Conservation (phyloP, 1,284 basidiomycete genomes). For the Stygiomarasmius scandens region DNA sequence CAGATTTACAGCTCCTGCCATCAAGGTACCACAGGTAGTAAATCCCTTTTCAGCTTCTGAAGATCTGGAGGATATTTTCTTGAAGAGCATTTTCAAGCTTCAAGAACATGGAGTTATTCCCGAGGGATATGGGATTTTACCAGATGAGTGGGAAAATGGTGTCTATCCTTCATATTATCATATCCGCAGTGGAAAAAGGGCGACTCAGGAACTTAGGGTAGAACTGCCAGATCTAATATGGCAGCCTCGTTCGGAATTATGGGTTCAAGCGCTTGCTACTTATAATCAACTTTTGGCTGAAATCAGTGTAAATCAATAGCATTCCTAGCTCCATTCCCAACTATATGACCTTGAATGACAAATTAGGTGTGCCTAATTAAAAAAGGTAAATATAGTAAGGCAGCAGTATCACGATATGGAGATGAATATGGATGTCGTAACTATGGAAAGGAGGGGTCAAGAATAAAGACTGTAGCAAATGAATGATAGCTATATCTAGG, state of each 20-base stretch:
- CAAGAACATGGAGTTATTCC: not conserved
- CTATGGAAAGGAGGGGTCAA: no score
- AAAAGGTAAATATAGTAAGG: no score
- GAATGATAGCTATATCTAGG: no score
- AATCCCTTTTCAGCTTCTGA: not conserved
- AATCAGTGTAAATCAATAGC: not conserved
- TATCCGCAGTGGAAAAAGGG: slow-evolving; percentile 3
- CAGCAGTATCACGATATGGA: no score
- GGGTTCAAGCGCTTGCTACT: slow-evolving; percentile 8
- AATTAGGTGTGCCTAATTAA: no score
- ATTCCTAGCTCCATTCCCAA: no score
- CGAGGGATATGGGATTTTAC: not conserved
- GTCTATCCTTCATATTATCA: slow-evolving; percentile 12
- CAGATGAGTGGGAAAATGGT: slow-evolving; percentile 6
- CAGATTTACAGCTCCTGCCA: not conserved
- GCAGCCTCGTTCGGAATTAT: slow-evolving; percentile 5
- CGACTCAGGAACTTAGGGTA: slow-evolving; percentile 1
- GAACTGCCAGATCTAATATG: slow-evolving; percentile 10
- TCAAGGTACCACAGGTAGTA: not conserved
- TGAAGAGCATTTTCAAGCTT: not conserved
- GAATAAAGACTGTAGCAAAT: no score
- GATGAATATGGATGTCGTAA: no score
- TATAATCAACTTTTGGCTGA: not conserved
- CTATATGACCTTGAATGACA: no score
- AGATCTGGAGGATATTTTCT: not conserved